Evolutionary conservation across 768 basidiomycete genomes (phyloP), one percentile per base, ranked within the genome.

Genomic region (Macrolepiota fuliginosa): DNA sequence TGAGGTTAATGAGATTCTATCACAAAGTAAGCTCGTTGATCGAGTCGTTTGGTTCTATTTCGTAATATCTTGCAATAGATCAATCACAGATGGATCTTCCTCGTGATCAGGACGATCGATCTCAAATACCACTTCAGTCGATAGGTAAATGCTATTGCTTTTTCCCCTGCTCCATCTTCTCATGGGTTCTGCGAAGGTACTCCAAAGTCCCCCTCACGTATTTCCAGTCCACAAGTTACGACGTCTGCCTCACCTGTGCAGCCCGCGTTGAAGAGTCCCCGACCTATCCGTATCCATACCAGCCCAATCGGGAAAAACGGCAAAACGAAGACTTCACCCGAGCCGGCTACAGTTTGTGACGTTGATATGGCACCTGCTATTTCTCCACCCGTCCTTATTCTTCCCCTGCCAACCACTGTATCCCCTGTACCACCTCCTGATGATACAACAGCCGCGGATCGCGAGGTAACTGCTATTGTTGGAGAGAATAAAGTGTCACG

Each of bases 21-120:
- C 54, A 32, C 60, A 61, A 55, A 49, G 60, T 61, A 54, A 55
- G 60, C 37, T 54, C 37, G 27, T 27, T 54, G 36, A 54, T 55
- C 35, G 45, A 37, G 24, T 25, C 24, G 17, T 50, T 58, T 19
- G 50, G 35, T 61, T 54, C 22, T 36, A 36, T 61, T 55, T 24
- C 45, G 60, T 61, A 54, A 61, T 49, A 15, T 22, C 1, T 49
- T 50, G 46, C 32, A 46, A 53, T 39, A 61, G 60, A 55, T 49
- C 60, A 54, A 36, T 55, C 53, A 49, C 32, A 19, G 29, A 29
- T 49, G 42, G 32, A 59, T 40, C 37, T 59, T 42, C 25, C 50
- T n/a, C 58, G 50, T 40, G 50, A 52, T 25, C 50, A 42, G 27
- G 42, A 17, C 37, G 22, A 40, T 51, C 46, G 37, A 35, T 32